These are phyloP conservation scores for Dactylellina haptotyla DNA, from an alignment of 2,329 filamentous ascomycete genomes.

Conservation along the genomic window DNA sequence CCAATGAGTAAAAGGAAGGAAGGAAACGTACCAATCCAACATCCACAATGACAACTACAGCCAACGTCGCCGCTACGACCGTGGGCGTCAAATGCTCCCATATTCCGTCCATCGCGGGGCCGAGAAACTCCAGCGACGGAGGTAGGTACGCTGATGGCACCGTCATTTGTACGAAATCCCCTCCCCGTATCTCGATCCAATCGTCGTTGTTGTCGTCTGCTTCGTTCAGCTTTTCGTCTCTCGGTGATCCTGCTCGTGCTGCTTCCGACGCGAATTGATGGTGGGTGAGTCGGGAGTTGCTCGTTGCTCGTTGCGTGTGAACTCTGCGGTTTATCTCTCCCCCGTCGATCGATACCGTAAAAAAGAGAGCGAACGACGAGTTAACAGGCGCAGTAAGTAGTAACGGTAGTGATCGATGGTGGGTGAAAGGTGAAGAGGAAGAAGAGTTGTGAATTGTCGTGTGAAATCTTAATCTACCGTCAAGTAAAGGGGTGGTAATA, in stretches of 20 bases:
- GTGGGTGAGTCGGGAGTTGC: no score
- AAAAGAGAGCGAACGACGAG: no score
- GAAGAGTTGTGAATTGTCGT: no score
- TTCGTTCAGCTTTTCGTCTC: background rate
- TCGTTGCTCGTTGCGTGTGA: no score
- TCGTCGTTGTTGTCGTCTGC: background rate
- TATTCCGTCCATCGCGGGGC: background rate
- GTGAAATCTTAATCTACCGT: no score
- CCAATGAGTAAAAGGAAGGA: background rate
- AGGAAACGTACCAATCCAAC: slow-evolving; percentile 21
- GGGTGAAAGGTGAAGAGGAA: no score
- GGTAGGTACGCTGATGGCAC: slow-evolving; percentile 11
- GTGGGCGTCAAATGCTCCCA: slow-evolving; percentile 13
- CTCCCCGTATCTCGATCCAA: background rate
- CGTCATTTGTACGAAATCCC: no score
- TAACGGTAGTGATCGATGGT: no score
- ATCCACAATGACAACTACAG: slow-evolving; percentile 1
- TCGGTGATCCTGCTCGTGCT: background rate
- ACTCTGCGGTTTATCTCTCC: background rate
- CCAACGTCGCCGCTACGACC: slow-evolving; percentile 5
- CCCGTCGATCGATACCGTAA: background rate
- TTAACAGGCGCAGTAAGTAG: no score
- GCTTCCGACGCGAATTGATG: no score
- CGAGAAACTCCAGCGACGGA: slow-evolving; percentile 32
- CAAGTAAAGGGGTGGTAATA: no score